A percentile compares a stretch with the other conserved stretches of the same genome.
Conservation (phyloP, 2,329 filamentous ascomycete genomes). For the Aspergillus japonicus region DNA sequence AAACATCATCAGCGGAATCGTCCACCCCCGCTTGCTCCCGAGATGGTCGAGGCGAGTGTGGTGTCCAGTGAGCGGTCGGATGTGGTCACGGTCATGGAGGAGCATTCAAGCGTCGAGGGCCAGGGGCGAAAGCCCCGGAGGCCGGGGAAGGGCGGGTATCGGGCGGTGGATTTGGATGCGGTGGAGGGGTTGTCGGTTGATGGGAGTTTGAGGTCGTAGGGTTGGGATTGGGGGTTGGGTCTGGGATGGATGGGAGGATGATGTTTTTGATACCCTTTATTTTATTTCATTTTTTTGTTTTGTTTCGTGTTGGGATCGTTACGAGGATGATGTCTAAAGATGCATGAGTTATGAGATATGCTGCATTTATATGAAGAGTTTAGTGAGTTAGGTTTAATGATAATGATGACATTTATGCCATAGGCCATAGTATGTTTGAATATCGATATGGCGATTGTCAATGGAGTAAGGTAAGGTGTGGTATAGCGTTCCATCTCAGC, state of each 20-base stretch:
- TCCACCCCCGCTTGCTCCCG: neutral
- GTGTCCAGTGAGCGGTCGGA: conserved; percentile 38
- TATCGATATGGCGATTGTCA: too few species aligned
- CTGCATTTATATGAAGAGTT: too few species aligned
- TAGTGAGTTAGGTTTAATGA: too few species aligned
- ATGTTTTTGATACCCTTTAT: conserved; percentile 1
- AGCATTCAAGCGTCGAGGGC: conserved; percentile 42
- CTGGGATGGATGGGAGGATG: neutral
- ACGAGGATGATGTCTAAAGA: neutral
- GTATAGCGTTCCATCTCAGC: too few species aligned
- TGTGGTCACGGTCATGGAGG: conserved; percentile 60
- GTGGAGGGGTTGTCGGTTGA: conserved; percentile 31
- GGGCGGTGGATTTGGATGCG: conserved; percentile 48
- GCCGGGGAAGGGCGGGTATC: conserved; percentile 45
- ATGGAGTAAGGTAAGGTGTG: too few species aligned
- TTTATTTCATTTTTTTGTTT: neutral
- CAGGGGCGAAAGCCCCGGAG: conserved; percentile 25
- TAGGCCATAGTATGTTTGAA: too few species aligned
- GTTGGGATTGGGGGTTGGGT: neutral
- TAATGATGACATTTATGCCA: too few species aligned
- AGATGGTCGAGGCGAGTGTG: conserved; percentile 34
- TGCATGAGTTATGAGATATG: too few species aligned
- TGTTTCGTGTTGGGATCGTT: conserved; percentile 4
- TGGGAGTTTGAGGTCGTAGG: conserved; percentile 13
- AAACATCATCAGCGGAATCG: too few species aligned